Base-by-base conservation (phyloP, 1,284 basidiomycete species). In the Golubevia sp. region DNA sequence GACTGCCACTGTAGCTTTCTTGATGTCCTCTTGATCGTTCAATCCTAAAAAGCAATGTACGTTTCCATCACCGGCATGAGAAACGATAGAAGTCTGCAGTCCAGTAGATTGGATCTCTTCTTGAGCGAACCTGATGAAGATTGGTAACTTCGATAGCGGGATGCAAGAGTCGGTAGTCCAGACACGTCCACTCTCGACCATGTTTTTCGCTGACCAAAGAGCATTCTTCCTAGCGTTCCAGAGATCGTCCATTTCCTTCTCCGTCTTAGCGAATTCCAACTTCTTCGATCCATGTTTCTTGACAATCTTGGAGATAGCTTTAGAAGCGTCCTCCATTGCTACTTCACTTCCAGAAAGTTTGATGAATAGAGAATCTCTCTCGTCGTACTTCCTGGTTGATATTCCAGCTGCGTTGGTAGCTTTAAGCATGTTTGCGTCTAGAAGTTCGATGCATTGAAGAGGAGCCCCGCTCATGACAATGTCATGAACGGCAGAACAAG, bases 201-300 rank as follows among this genome's bases (percentile, higher is more conserved):
- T 26, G 23, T 24, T 58, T 2, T 65, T 58, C 1, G 90, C 88
- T 7, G 88, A 87, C 86, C 90, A 92, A 49, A 91, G 86, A 6
- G 91, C 92, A 57, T 91, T 91, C 86, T 97, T 97, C 53, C 95
- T 83, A 61, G 93, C 92, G 56, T 87, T 85, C 94, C 94, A 97
- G 7, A 97, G 84, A 57, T 90, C 89, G 2, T 87, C 86, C 0
- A 92, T 92, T 71, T 93, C 91, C 56, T 88, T 85, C 20, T 91
- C 88, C 61, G 86, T 86, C 54, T 86, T 86, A 1, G 92, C 91
- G 24, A 93, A 87, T 69, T 88, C 86, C 68, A 93, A 92, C 5
- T 89, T 88, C 1, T 86, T 87, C 1, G 90, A 91, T 0, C 91
- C 90, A 73, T 93, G 87, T 68, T 87, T 87, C 73, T 87, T 86